Conservation (phyloP, 2,329 filamentous ascomycete species). For the Pochonia chlamydosporia region DNA sequence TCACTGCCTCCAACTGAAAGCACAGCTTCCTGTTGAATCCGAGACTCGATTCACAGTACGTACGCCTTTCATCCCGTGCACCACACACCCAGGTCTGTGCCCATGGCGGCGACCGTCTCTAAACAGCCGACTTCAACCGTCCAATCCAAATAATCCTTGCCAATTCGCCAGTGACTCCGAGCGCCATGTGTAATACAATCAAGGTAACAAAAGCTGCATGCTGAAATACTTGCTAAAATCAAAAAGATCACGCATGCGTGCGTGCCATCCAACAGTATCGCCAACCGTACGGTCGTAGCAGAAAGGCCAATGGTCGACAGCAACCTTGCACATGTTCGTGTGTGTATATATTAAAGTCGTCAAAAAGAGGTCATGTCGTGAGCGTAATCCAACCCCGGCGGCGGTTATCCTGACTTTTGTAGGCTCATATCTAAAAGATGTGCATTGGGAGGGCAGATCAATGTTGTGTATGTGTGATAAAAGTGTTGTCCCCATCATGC, state of each 20-base stretch:
- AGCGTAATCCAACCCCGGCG: conserved; percentile 24
- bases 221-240: conserved; percentile 28
- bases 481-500: conserved; percentile 7
- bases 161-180: conserved; percentile 34
- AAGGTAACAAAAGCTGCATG: conserved; percentile 23
- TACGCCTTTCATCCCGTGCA: conserved; percentile 6
- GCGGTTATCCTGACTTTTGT: conserved; percentile 10
- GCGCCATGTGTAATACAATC: conserved; percentile 33
- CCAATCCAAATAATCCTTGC: conserved; percentile 26
- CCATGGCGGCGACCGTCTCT: conserved; percentile 5
- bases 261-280: conserved; percentile 4
- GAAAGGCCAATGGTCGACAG: conserved; percentile 7
- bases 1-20: not conserved
- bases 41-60: conserved; percentile 6
- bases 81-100: conserved; percentile 4
- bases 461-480: conserved; percentile 1
- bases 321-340: conserved; percentile 6
- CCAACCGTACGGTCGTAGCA: not conserved
- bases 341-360: conserved; percentile 27
- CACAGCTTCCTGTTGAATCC: conserved; percentile 7
- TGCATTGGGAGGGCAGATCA: conserved; percentile 6
- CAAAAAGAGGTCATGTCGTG: conserved; percentile 17
- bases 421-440: conserved; percentile 19
- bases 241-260: conserved; percentile 20
- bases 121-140: conserved; percentile 29